Percentiles rank a stretch among this genome's conserved stretches.
Conservation (phyloP, 306 rosid genomes). For the Trifolium repens region DNA sequence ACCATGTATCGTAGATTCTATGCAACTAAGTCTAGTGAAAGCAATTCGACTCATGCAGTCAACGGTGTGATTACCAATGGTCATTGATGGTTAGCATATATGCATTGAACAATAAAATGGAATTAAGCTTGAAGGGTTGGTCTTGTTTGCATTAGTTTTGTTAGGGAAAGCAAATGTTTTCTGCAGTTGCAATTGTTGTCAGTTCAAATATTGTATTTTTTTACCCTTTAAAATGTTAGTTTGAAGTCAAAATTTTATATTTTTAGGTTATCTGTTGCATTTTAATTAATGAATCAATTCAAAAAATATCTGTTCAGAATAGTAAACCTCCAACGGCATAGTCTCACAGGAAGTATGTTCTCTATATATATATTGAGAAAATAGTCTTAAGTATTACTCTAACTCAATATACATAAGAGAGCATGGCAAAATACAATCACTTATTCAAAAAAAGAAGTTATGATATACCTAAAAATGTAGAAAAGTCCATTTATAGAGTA, state of each 20-base stretch:
- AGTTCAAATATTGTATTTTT: conserved; percentile 27
- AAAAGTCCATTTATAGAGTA: background rate
- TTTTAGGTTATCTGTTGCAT: conserved; percentile 1
- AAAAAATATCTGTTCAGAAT: background rate
- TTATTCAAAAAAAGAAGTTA: background rate
- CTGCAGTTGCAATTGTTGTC: conserved; percentile 29
- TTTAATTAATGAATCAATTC: conserved; percentile 12
- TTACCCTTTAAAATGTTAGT: conserved; percentile 15
- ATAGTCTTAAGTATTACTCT: too few relatives aligned
- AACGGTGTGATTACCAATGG: conserved; percentile 67
- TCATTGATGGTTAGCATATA: conserved; percentile 53
- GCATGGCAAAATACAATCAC: background rate
- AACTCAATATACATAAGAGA: background rate
- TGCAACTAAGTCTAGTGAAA: conserved; percentile 51
- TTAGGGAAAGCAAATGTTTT: conserved; percentile 44
- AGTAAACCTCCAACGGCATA: background rate
- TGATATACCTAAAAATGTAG: background rate
- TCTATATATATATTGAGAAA: too few relatives aligned
- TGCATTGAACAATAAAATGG: background rate
- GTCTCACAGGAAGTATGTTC: too few relatives aligned
- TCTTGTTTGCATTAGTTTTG: conserved; percentile 38
- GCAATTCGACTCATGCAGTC: conserved; percentile 28
- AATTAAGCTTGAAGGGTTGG: conserved; percentile 38
- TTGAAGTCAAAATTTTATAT: conserved; percentile 12
- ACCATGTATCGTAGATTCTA: conserved; percentile 89